Base-by-base conservation (phyloP, 306 rosid genomes). In the Trifolium repens region DNA sequence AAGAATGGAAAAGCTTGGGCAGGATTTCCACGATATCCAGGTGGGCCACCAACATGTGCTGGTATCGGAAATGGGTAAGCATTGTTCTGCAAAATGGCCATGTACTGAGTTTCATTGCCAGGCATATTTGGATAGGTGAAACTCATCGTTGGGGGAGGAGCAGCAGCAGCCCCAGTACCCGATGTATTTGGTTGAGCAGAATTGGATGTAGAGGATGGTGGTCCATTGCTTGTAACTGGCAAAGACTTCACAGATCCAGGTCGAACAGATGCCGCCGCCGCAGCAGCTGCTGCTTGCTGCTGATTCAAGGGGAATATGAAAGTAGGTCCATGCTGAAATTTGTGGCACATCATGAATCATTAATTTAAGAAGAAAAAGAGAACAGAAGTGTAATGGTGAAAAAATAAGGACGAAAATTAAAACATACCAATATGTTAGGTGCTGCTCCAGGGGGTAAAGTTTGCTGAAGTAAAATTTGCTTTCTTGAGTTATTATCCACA, bases 41-140 rank as follows among this genome's bases (percentile, higher is more conserved):
- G 89, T 12, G 96, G 90, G 9, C 90, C 91, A 15, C 98, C 99
- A 32, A 92, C 93, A 76, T 92, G 99, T 2, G 98, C 85, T 0
- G 97, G 94, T 71, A 96, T 85, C 4, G 99, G 90, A 69, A 92
- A 96, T 6, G 97, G 71, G 77, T 96, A 96, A n/a, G 88, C 89
- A 86, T 85, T 96, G 52, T 90, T 93, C 85, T 85, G 96, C 85
- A 93, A 79, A 74, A 96, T 90, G 3, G 99, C 99, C 79, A 96
- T 72, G 87, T 89, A 96, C 80, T 84, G 99, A 68, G 96, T 77
- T 79, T 96, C 99, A 69, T 77, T 90, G 68, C 87, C 96, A 22
- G 96, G 59, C 82, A 93, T 73, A 69, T 81, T 87, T 17, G 99
- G 89, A 83, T 89, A 96, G 81, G 89, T 92, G 90, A 90, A 96